A percentile compares a stretch with the other conserved stretches of the same genome.
Evolutionary conservation across 2,329 filamentous ascomycete species (phyloP).

Genomic region (Penicillium sp.): DNA sequence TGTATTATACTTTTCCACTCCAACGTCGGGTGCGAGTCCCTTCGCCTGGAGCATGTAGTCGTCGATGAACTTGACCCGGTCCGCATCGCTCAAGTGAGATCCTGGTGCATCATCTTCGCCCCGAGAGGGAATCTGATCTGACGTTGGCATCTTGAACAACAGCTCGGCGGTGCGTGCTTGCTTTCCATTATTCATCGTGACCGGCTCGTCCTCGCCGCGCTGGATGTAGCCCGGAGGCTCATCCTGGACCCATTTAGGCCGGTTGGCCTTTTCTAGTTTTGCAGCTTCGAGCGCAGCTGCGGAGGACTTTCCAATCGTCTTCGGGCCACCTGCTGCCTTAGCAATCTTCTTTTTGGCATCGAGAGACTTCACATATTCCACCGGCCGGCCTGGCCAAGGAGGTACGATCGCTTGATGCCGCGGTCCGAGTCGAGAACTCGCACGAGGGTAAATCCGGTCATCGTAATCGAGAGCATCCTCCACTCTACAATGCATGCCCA

Average conservation of each 20-base stretch:
- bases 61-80: constrained; percentile 60
- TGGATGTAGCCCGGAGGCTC: constrained; percentile 81
- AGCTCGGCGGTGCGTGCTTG: constrained; percentile 71
- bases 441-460: constrained; percentile 93
- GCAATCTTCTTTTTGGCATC: constrained; percentile 78
- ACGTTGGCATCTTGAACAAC: constrained; percentile 72
- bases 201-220: constrained; percentile 74
- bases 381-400: constrained; percentile 79
- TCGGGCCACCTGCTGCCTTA: constrained; percentile 60
- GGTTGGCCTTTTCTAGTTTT: constrained; percentile 71
- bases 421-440: constrained; percentile 86
- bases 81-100: constrained; percentile 34
- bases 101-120: constrained; percentile 43
- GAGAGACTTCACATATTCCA: constrained; percentile 84
- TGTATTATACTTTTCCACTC: constrained; percentile 72
- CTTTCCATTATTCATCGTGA: constrained; percentile 60
- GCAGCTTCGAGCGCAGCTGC: constrained; percentile 83
- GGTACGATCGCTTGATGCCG: constrained; percentile 85
- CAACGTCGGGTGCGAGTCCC: constrained; percentile 62
- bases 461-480: constrained; percentile 97
- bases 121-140: constrained; percentile 48
- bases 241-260: constrained; percentile 91
- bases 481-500: constrained; percentile 91
- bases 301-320: constrained; percentile 58
- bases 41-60: constrained; percentile 73